phyloP scores from a whole-genome alignment of 345 rosid genomes.

The Geranium brycei region DNA sequence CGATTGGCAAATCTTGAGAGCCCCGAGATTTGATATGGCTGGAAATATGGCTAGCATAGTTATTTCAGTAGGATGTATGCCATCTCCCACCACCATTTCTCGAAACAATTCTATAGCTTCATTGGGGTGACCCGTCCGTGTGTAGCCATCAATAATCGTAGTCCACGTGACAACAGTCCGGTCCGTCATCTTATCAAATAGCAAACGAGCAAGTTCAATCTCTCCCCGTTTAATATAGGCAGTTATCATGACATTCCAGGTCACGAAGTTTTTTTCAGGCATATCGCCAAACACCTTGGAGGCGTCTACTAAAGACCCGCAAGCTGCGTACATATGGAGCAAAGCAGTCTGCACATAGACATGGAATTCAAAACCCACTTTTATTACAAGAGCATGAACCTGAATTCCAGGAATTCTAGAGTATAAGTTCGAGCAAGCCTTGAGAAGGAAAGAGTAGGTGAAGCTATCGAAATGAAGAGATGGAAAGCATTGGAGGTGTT shows the following conservation, averaged over 20 bases:
- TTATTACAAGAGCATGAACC: conserved; percentile 43
- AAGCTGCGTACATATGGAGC: conserved; percentile 27
- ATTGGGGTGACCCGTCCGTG: conserved; percentile 25
- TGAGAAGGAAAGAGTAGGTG: conserved; percentile 19
- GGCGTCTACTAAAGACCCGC: conserved; percentile 22
- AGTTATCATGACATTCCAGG: conserved; percentile 78
- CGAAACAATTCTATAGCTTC: conserved; percentile 58
- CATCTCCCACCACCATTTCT: conserved; percentile 46
- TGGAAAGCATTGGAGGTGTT: conserved; percentile 4
- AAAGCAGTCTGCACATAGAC: conserved; percentile 64
- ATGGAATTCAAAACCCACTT: conserved; percentile 48
- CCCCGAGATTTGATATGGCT: conserved; percentile 41
- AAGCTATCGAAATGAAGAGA: conserved; percentile 17
- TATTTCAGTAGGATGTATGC: conserved; percentile 40
- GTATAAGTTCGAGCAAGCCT: conserved; percentile 11
- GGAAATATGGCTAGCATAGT: conserved; percentile 59
- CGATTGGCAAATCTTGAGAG: conserved; percentile 32
- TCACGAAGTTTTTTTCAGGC: conserved; percentile 45
- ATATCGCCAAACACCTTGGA: conserved; percentile 51
- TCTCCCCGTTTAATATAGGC: conserved; percentile 52
- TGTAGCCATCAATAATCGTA: conserved; percentile 63
- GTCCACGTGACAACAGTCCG: conserved; percentile 73
- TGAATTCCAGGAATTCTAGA: conserved; percentile 30
- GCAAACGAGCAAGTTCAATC: conserved; percentile 37
- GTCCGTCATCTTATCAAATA: conserved; percentile 53